Evolutionary conservation across 352 stramenopile genomes (phyloP).

Genomic region (Pythium scleroteichum): DNA sequence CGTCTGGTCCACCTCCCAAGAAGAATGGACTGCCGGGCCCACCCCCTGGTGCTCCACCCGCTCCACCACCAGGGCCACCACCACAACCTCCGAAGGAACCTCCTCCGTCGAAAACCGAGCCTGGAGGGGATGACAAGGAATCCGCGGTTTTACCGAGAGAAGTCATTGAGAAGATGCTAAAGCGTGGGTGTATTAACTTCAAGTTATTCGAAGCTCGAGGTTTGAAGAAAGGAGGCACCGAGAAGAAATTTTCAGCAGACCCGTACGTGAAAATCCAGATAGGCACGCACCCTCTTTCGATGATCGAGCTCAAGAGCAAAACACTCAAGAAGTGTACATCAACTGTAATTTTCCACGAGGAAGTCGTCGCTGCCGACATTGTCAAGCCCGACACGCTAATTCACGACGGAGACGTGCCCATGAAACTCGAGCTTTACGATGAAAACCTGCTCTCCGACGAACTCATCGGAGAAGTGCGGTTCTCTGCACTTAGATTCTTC

Average conservation of each 20-base stretch:
- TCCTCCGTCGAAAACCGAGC: conserved; percentile 29
- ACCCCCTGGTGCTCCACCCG: conserved; percentile 47
- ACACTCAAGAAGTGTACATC: conserved; percentile 81
- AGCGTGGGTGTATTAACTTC: conserved; percentile 67
- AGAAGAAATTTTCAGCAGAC: conserved; percentile 78
- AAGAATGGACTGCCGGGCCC: conserved; percentile 34
- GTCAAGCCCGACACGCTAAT: conserved; percentile 73
- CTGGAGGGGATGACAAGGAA: neutral
- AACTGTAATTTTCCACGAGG: conserved; percentile 86
- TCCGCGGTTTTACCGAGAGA: conserved; percentile 4
- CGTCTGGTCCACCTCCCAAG: conserved; percentile 33
- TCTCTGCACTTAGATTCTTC: conserved; percentile 83
- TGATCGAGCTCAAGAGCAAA: conserved; percentile 75
- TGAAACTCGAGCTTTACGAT: conserved; percentile 84
- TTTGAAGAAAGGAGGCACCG: conserved; percentile 51
- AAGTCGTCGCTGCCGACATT: conserved; percentile 81
- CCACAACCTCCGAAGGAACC: conserved; percentile 53
- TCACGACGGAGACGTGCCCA: conserved; percentile 64
- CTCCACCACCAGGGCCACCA: conserved; percentile 45
- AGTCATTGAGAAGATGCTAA: conserved; percentile 53
- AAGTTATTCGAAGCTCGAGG: conserved; percentile 67
- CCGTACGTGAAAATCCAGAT: conserved; percentile 82
- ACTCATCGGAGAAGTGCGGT: conserved; percentile 61
- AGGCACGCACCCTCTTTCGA: conserved; percentile 67
- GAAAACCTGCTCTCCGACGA: conserved; percentile 89